Evolutionary conservation across 1,284 basidiomycete species (phyloP).

Genomic region (Naganishia sp.): DNA sequence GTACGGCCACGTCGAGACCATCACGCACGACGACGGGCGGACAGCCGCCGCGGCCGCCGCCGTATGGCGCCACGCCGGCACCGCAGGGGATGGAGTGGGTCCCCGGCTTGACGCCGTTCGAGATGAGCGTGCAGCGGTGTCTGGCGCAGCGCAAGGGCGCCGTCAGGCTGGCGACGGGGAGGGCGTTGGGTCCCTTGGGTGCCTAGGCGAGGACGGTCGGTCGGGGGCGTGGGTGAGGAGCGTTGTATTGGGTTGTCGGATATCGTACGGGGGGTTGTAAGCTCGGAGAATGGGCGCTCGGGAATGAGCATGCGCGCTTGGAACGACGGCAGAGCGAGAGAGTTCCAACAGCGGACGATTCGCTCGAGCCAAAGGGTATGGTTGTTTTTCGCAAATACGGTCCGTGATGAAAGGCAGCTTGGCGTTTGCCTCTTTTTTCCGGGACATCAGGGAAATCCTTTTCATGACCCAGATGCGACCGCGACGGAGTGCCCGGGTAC

Average conservation of each 20-base stretch:
- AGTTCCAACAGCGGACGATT: too few species aligned
- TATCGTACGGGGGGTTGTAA: neutral
- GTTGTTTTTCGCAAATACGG: too few species aligned
- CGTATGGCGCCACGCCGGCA: constrained; percentile 1
- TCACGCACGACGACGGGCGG: neutral
- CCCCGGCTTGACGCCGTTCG: constrained; percentile 30
- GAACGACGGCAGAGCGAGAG: too few species aligned
- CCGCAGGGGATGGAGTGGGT: constrained; percentile 18
- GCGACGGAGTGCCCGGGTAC: too few species aligned
- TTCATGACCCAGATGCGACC: too few species aligned
- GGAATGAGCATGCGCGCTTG: too few species aligned
- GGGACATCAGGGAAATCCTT: too few species aligned
- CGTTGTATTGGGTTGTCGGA: constrained; percentile 17
- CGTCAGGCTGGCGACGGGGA: constrained; percentile 24
- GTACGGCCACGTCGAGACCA: neutral
- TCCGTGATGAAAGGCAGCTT: too few species aligned
- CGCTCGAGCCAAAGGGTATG: too few species aligned
- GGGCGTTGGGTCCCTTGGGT: constrained; percentile 26
- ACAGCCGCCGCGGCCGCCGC: neutral
- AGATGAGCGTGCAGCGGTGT: constrained; percentile 32
- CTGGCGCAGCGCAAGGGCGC: constrained; percentile 30
- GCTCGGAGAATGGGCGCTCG: too few species aligned
- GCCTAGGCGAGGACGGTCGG: neutral
- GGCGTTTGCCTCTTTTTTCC: too few species aligned
- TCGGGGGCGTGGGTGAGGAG: too few species aligned